phyloP scores from a whole-genome alignment of 139 green algal genomes.

The Picocystis salinarum region DNA sequence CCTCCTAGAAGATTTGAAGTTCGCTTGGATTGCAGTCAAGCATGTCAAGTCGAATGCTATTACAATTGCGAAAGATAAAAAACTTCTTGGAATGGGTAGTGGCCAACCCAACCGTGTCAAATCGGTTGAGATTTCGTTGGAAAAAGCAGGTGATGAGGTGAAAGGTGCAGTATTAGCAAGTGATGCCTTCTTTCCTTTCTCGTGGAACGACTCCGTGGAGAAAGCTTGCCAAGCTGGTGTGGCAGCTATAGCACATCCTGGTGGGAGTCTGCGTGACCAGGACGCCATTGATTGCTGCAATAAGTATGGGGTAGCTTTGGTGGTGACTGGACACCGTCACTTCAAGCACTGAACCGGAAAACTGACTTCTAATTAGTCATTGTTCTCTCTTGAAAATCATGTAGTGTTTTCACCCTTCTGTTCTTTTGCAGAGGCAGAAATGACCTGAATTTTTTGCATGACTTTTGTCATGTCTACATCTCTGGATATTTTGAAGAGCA shows the following conservation, averaged over 20 bases:
- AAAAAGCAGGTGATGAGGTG: constrained; percentile 72
- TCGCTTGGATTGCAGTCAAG: constrained; percentile 93
- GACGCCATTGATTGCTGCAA: constrained; percentile 94
- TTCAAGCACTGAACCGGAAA: constrained; percentile 96
- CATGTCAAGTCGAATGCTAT: constrained; percentile 99
- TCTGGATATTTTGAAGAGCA: no score
- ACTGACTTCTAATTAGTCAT: no score
- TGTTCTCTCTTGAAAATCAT: no score
- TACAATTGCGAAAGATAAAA: constrained; percentile 75
- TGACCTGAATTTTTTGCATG: no score
- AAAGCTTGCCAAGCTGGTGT: constrained; percentile 88
- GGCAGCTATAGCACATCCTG: constrained; percentile 83
- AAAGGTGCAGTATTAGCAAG: constrained; percentile 74
- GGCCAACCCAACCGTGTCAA: constrained; percentile 98
- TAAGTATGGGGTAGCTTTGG: constrained; percentile 89
- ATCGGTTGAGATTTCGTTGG: constrained; percentile 73
- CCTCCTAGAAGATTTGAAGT: constrained; percentile 83
- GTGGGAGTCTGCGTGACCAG: constrained; percentile 76
- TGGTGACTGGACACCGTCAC: constrained; percentile 81
- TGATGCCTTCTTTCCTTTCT: constrained; percentile 99
- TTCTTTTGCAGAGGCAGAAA: no score
- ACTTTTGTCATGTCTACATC: no score
- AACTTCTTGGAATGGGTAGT: constrained; percentile 90
- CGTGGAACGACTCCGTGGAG: constrained; percentile 87
- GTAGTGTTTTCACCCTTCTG: no score